Percentiles rank a stretch among this genome's conserved stretches.
These are phyloP conservation scores for Hypholoma sublateritium DNA, from an alignment of 768 basidiomycete genomes.

Conservation along the genomic window DNA sequence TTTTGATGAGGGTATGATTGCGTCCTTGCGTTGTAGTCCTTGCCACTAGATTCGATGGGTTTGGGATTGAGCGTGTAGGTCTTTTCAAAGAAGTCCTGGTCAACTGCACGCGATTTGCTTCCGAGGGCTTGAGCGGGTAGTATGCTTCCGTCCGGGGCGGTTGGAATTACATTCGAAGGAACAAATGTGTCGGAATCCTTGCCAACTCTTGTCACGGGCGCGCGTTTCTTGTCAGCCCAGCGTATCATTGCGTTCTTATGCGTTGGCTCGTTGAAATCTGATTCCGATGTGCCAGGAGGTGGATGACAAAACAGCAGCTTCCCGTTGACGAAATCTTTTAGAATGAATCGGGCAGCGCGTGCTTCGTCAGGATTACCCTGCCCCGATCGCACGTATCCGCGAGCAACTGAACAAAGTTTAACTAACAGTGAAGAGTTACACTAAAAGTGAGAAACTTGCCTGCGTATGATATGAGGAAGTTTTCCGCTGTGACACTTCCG, in stretches of 20 bases:
- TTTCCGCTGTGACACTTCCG: constrained; percentile 70
- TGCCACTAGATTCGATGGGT: constrained; percentile 63
- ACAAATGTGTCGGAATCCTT: constrained; percentile 87
- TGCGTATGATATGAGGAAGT: constrained; percentile 87
- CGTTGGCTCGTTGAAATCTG: constrained; percentile 74
- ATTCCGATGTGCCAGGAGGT: constrained; percentile 68
- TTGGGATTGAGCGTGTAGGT: constrained; percentile 49
- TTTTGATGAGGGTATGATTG: constrained; percentile 85
- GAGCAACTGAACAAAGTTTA: constrained; percentile 64
- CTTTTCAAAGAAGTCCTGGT: constrained; percentile 79
- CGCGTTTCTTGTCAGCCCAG: constrained; percentile 79
- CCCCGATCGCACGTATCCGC: constrained; percentile 90
- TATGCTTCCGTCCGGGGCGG: constrained; percentile 19
- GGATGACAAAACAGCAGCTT: constrained; percentile 90
- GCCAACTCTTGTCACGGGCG: constrained; percentile 82
- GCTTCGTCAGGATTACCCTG: constrained; percentile 98
- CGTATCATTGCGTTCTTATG: constrained; percentile 59
- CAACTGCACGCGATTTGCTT: constrained; percentile 68
- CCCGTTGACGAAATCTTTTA: constrained; percentile 97
- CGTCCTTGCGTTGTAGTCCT: constrained; percentile 56
- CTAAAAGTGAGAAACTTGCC: constrained; percentile 56
- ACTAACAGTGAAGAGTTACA: constrained; percentile 2
- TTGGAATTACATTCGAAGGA: constrained; percentile 30
- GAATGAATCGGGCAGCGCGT: constrained; percentile 84
- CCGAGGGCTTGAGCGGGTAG: constrained; percentile 34